Percentiles rank a stretch among this genome's conserved stretches.
Conservation (phyloP, 495 filamentous ascomycete species). For the Daldinia loculata region DNA sequence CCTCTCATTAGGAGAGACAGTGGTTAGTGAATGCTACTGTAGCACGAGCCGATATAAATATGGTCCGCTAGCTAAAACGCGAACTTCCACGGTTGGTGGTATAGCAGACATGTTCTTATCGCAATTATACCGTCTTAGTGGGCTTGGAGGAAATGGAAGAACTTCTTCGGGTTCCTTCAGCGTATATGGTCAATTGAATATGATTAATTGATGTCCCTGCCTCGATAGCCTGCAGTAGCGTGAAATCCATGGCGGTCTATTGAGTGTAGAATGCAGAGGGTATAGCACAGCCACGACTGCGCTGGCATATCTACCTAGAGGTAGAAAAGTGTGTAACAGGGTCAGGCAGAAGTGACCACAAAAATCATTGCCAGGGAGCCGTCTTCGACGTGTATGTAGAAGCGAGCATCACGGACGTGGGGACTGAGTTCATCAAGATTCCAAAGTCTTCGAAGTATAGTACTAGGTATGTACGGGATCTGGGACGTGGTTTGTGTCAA, state of each 20-base stretch:
- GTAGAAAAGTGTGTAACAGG: conserved; percentile 12
- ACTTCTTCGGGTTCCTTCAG: background rate
- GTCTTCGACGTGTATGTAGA: background rate
- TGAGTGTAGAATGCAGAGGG: conserved; percentile 21
- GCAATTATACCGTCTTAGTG: background rate
- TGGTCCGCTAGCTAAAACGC: conserved; percentile 29
- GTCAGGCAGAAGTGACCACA: conserved; percentile 18
- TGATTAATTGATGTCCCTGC: conserved; percentile 15
- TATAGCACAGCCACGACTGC: conserved; percentile 39
- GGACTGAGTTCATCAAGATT: background rate
- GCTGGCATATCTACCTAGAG: conserved; percentile 15
- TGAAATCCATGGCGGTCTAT: conserved; percentile 22
- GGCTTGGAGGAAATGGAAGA: background rate
- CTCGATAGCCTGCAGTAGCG: conserved; percentile 35
- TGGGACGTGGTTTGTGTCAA: conserved; percentile 22
- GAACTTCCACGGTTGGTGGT: background rate
- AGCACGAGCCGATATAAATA: conserved; percentile 29
- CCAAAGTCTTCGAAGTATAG: conserved; percentile 6
- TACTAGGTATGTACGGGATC: background rate
- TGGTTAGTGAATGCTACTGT: conserved; percentile 29
- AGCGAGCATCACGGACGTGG: background rate
- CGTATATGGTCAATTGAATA: conserved; percentile 9
- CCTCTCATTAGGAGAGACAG: conserved; percentile 27
- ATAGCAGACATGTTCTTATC: background rate
- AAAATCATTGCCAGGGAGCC: background rate